Evolutionary conservation across 2,329 filamentous ascomycete genomes (phyloP).

Genomic region (Monosporascus sp.): DNA sequence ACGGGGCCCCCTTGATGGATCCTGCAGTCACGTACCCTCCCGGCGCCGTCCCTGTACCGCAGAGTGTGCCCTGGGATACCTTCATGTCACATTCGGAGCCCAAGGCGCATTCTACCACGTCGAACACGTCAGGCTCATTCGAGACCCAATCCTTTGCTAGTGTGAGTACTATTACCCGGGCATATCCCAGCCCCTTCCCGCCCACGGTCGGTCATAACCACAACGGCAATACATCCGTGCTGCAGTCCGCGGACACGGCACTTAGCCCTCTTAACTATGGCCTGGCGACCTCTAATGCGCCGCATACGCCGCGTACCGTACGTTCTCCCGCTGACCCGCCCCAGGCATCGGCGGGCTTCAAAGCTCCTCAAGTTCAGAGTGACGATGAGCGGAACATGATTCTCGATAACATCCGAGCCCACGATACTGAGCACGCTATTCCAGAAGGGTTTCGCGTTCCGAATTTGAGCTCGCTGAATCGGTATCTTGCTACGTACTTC

Average conservation of each 20-base stretch:
- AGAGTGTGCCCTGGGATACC: conserved; percentile 79
- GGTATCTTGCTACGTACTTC: conserved; percentile 93
- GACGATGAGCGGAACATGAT: conserved; percentile 84
- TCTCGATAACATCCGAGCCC: conserved; percentile 76
- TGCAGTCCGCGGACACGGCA: conserved; percentile 69
- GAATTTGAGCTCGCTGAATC: conserved; percentile 72
- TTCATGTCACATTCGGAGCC: conserved; percentile 72
- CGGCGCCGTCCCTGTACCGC: conserved; percentile 74
- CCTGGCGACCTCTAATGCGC: conserved; percentile 32
- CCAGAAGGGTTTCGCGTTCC: conserved; percentile 88
- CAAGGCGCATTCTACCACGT: conserved; percentile 70
- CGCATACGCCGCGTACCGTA: conserved; percentile 26
- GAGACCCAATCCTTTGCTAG: conserved; percentile 61
- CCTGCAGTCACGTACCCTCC: conserved; percentile 70
- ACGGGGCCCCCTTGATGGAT: conserved; percentile 68
- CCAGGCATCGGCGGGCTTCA: conserved; percentile 61
- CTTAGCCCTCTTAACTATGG: conserved; percentile 62
- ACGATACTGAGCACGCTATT: conserved; percentile 75
- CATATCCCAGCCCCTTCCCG: conserved; percentile 57
- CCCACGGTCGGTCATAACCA: conserved; percentile 53
- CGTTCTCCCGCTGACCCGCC: conserved; percentile 65
- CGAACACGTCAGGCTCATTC: conserved; percentile 59
- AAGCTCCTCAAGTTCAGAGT: conserved; percentile 72
- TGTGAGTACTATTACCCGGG: conserved; percentile 45
- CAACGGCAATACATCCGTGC: conserved; percentile 57